Percentiles rank a stretch among this genome's conserved stretches.
phyloP scores from a whole-genome alignment of 805 yeast genomes.

The Candida sphagnicola region DNA sequence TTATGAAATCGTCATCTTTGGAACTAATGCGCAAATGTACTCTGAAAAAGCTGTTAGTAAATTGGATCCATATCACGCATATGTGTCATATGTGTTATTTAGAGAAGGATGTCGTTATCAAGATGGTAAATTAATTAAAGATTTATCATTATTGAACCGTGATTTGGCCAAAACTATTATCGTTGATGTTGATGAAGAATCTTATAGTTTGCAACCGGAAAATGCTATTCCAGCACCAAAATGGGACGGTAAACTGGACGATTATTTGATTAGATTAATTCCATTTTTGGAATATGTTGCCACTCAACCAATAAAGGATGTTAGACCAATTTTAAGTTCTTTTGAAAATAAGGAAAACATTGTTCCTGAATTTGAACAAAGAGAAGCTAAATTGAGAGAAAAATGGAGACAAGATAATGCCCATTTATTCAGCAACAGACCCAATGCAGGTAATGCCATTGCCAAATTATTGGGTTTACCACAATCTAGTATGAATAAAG shows the following conservation, averaged over 20 bases:
- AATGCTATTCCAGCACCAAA: slow-evolving; percentile 82
- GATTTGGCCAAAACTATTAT: slow-evolving; percentile 78
- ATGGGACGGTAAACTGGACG: slow-evolving; percentile 88
- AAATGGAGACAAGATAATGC: slow-evolving; percentile 58
- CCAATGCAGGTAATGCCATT: slow-evolving; percentile 49
- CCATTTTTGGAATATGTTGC: slow-evolving; percentile 95
- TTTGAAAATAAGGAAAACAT: slow-evolving; percentile 64
- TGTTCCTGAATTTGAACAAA: slow-evolving; percentile 72
- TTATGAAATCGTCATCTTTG: slow-evolving; percentile 91
- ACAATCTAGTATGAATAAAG: slow-evolving; percentile 38
- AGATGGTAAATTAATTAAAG: slow-evolving; percentile 88
- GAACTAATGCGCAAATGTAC: slow-evolving; percentile 80
- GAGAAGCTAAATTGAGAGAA: slow-evolving; percentile 73
- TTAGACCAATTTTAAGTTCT: slow-evolving; percentile 79
- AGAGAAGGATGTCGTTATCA: slow-evolving; percentile 88
- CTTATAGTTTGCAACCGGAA: slow-evolving; percentile 82
- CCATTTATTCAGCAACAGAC: slow-evolving; percentile 30
- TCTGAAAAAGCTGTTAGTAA: slow-evolving; percentile 81
- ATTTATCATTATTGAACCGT: slow-evolving; percentile 84
- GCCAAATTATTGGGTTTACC: slow-evolving; percentile 65
- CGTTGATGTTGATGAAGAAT: slow-evolving; percentile 71
- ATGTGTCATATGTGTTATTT: slow-evolving; percentile 79
- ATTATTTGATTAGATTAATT: slow-evolving; percentile 71
- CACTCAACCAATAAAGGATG: slow-evolving; percentile 80
- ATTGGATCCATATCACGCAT: slow-evolving; percentile 91